Base-by-base conservation (phyloP, 139 green algal genomes). In the Chlorella ohadii region DNA sequence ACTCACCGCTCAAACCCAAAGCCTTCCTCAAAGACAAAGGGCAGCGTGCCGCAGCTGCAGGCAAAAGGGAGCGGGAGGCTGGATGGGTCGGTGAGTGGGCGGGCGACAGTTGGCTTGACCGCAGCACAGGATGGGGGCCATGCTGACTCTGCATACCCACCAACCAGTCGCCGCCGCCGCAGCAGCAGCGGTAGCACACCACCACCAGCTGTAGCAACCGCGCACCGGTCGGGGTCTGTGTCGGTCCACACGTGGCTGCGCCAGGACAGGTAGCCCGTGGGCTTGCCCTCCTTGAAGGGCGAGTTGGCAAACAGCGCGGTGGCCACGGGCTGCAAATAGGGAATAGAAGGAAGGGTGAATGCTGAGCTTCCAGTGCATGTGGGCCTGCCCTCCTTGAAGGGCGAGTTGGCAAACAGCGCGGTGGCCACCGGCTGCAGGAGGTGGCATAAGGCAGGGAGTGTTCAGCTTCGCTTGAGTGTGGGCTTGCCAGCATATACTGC, bases 221-320 rank as follows among this genome's bases (percentile, higher is more conserved):
- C 75, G 68, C 47, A 76, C 79, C 97, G 91, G 41, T 93, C 84
- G 9, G 91, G 87, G 89, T 99, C 97, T 13, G 83, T 89, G 79
- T 99, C 97, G 2, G 91, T 96, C 97, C 97, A 99, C 78, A 99
- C 94, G 76, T 98, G 89, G 34, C 89, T 92, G 22, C 94, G 86
- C 85, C 83, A 93, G 78, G 87, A 94, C 41, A 92, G 34, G 84
- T 89, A 95, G 4, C 94, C 97, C 55, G 90, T 97, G 66, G 92
- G 91, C 89, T 97, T 95, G 76, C 96, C 96, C 86, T 99, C 95
- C 66, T 92, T 94, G 87, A 99, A 98, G 23, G 97, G 97, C 2
- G 95, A 98, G 90, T 98, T 98, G 65, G 97, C 97, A 91, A 99
- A 99, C 63, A 99, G 91, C 31, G 97, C 97, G 25, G 96, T 98